Base-by-base conservation (phyloP, 768 basidiomycete species). In the Strobilomyces echinocephalus region DNA sequence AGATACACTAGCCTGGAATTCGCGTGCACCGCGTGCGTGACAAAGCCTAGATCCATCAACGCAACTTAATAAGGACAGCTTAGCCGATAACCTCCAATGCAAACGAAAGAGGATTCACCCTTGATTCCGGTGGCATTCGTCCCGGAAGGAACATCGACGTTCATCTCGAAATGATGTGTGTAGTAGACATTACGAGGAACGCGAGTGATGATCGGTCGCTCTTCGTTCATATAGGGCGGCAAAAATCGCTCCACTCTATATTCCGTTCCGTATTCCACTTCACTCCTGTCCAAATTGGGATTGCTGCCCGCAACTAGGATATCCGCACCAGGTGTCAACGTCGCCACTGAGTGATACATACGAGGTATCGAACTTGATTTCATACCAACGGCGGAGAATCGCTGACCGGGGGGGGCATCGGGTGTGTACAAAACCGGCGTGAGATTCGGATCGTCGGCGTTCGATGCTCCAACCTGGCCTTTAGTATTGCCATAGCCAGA, bases 171-270 rank as follows among this genome's bases (percentile, higher is more conserved):
- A 30, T 63, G 70, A 60, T 79, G 60, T 54, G 76, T 74, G 66
- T 81, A 82, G 7, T 66, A 62, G 15, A 88, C 61, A 34, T 60
- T 66, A 30, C 65, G 60, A 1, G 78, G 68, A 12, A 61, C 54
- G 18, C 56, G 60, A 5, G 65, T 41, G 33, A 86, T 75, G 45
- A 70, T 64, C 6, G 88, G 93, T 33, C 91, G 78, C 12, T 76
- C 63, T 60, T 69, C 69, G 24, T 69, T 66, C 82, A 89, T 83
- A 64, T 95, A 98, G 26, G 88, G 86, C 0, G 95, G 95, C 49
- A 77, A 78, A 58, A 95, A 76, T 79, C 86, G 84, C 66, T 97
- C 94, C 31, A 92, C 87, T 46, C 91, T 78, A 66, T 95, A 95
- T 67, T 95, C 91, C 16, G 91, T 92, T 30, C 85, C 83, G 64